Base-by-base conservation (phyloP, 768 basidiomycete genomes). In the Auriscalpium vulgare region DNA sequence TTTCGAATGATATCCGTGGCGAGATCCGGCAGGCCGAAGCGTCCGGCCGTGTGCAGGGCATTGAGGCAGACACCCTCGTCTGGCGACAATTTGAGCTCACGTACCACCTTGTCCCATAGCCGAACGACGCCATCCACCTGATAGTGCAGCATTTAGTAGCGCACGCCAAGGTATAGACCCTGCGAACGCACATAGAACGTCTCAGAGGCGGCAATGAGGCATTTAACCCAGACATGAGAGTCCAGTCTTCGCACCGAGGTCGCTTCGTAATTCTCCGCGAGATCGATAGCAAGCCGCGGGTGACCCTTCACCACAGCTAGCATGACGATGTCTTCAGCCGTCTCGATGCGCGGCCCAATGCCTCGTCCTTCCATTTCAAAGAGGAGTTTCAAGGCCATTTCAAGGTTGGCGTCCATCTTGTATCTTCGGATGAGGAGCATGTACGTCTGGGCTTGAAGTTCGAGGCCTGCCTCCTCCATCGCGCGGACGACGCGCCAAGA, bases 11-110 rank as follows among this genome's bases (percentile, higher is more conserved):
- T 87, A 44, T 84, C 82, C 13, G 79, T 72, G 21, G 85, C 90
- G 1, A 94, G 75, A 47, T 82, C 79, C 6, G 87, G 79, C 37
- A 82, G 72, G n/a, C 88, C 90, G 58, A 80, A 75, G 10, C 90
- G 83, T 45, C 79, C 88, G 14, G 88, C 88, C 1, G 86, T 82
- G 59, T 87, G 76, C 40, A 94, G 79, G 21, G 91, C 81, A 21
- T 79, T 75, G 14, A 85, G 61, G 61, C 85, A 84, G 29, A 85
- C 68, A 0, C 91, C 91, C 72, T 94, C 90, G 60, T 88, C 85
- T 0, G 87, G 88, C 4, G 73, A 71, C 46, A 87, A 63, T 50
- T 74, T 72, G 19, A 81, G 67, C 13, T 76, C 73, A 16, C 78
- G 67, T 2, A 85, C 79, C 35, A 81, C 71, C 36, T 76, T 76